Base-by-base conservation (phyloP, 2,329 filamentous ascomycete genomes). In the Diaporthe batatas region DNA sequence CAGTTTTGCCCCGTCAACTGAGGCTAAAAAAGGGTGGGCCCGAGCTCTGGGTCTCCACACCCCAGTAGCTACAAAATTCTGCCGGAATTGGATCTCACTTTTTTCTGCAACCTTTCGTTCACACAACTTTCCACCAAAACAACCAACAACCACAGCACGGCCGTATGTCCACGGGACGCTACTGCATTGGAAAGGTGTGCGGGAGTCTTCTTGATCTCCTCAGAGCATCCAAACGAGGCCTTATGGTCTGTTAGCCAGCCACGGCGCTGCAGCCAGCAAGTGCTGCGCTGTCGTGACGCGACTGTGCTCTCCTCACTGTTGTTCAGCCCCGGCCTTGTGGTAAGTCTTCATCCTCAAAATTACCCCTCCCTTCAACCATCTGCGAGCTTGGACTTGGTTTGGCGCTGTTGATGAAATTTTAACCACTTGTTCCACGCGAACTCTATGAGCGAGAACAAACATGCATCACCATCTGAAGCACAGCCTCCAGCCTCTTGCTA, bases 381-480 rank as follows among this genome's bases (percentile, higher is more conserved):
- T 57, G 16, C 51, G 51, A 44, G 70, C 68, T 62, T 57, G 71
- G 73, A 71, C 71, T 71, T 68, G 73, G 72, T 53, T 70, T 73
- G 70, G 75, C 75, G 80, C 82, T 83, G 75, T 77, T 90, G 89
- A 91, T 89, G 89, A 90, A 83, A 80, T 81, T 76, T 78, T 81
- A 83, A 84, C 87, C 86, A 90, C 87, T 84, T 74, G 87, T 90
- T 90, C 87, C 81, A 68, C 87, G 89, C 86, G 88, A 91, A 78
- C 76, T 85, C 86, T 87, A 68, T 82, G 89, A 91, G 89, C 89
- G 87, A 79, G 86, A 89, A 91, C 86, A 86, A 87, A 92, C 91
- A 92, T 92, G 91, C 91, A 92, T 90, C 91, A 92, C 91, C 91
- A 92, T 92, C 91, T 92, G 91, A 89, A 91, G 83, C 84, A 77